Conservation (phyloP, 208 protist species). For the Novymonas esmeraldas region DNA sequence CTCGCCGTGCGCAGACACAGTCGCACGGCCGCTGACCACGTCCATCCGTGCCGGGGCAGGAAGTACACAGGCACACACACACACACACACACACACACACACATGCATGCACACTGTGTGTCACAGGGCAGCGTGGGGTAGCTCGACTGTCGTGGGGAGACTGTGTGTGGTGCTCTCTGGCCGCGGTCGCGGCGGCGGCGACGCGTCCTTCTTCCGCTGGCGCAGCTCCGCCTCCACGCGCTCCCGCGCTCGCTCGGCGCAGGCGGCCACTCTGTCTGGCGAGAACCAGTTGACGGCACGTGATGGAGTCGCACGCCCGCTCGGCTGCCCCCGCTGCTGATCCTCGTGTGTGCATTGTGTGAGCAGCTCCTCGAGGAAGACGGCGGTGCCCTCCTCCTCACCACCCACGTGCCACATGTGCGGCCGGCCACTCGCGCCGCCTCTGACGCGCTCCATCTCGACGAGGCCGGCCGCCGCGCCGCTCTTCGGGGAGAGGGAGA, state of each 20-base stretch:
- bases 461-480: slow-evolving; percentile 11
- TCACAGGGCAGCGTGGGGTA: too few species aligned
- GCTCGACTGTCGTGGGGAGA: too few species aligned
- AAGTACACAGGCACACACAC: too few species aligned
- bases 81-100: too few species aligned
- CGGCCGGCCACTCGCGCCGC: neutral
- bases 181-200: too few species aligned
- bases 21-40: too few species aligned
- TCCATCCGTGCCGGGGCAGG: too few species aligned
- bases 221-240: slow-evolving; percentile 9
- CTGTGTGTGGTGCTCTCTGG: neutral
- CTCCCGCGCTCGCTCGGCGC: slow-evolving; percentile 17
- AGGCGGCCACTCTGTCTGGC: slow-evolving; percentile 22
- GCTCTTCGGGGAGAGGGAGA: slow-evolving; percentile 46
- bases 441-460: slow-evolving; percentile 3
- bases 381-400: slow-evolving; percentile 63
- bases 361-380: slow-evolving; percentile 50
- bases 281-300: slow-evolving; percentile 31
- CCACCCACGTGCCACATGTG: slow-evolving; percentile 49
- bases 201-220: slow-evolving; percentile 5
- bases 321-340: neutral
- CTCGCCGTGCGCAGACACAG: too few species aligned
- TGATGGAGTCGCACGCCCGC: too few species aligned
- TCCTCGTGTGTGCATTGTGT: slow-evolving; percentile 15
- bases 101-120: too few species aligned